Conservation (phyloP, 179 eudicot genomes). For the Beta macrorhiza region DNA sequence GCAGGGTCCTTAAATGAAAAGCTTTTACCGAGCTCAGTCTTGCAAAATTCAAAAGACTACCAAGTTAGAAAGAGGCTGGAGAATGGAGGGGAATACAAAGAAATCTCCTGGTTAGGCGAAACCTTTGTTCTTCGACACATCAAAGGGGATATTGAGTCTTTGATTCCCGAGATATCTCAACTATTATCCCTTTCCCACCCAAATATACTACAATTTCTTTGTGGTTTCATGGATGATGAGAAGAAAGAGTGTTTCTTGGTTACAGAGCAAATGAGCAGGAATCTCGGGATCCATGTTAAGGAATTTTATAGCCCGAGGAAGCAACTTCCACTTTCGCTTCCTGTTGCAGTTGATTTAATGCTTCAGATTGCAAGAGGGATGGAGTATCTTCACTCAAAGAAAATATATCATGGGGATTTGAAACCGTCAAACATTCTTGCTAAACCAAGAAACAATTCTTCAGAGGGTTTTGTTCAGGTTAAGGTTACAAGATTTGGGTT, state of each 20-base stretch:
- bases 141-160: conserved; percentile 46
- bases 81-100: conserved; percentile 59
- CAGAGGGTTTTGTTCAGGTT: conserved; percentile 55
- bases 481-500: conserved; percentile 60
- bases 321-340: conserved; percentile 47
- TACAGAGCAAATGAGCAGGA: conserved; percentile 69
- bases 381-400: conserved; percentile 79
- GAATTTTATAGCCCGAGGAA: conserved; percentile 56
- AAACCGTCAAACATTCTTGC: conserved; percentile 67
- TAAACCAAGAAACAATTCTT: conserved; percentile 31
- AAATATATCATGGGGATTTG: conserved; percentile 69
- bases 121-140: conserved; percentile 61
- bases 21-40: conserved; percentile 50
- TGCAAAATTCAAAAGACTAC: conserved; percentile 58
- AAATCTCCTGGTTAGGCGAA: conserved; percentile 75
- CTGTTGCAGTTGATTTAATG: conserved; percentile 64
- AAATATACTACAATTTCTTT: conserved; percentile 52
- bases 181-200: conserved; percentile 64
- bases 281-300: conserved; percentile 48
- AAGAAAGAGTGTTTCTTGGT: conserved; percentile 61
- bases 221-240: conserved; percentile 65
- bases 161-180: conserved; percentile 40
- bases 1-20: conserved; percentile 26
- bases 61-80: conserved; percentile 65
- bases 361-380: conserved; percentile 87